phyloP scores from a whole-genome alignment of 2,329 filamentous ascomycete species.

The Cladosporium sp. region DNA sequence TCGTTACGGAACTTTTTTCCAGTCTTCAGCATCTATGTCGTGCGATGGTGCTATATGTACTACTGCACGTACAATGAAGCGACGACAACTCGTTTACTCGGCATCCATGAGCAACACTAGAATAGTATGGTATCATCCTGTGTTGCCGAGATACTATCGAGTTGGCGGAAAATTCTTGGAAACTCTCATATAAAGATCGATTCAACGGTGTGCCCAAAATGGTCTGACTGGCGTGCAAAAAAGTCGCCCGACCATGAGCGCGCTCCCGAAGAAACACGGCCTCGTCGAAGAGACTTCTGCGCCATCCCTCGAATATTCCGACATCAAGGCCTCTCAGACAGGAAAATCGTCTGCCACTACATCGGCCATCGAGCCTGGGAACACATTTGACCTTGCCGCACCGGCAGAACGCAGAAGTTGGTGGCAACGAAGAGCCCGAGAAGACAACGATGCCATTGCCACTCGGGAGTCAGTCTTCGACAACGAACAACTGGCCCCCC shows the following conservation, averaged over 20 bases:
- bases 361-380: neutral
- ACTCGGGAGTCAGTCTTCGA: slow-evolving; percentile 36
- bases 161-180: no score
- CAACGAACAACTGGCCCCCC: slow-evolving; percentile 48
- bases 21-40: no score
- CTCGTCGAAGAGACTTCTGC: neutral
- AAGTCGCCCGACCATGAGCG: neutral
- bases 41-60: no score
- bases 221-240: no score
- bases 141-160: no score
- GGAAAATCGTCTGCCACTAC: neutral
- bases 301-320: slow-evolving; percentile 3
- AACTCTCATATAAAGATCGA: no score
- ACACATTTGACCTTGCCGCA: neutral
- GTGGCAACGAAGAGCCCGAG: neutral
- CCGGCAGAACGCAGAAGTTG: neutral
- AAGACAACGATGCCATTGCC: neutral
- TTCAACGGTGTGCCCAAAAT: no score
- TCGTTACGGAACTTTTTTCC: no score
- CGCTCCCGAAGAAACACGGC: neutral
- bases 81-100: no score
- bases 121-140: no score
- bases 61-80: no score
- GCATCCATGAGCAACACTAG: no score
- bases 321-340: neutral